These are phyloP conservation scores for Geotrichum histeridarum DNA, from an alignment of 1,139 yeast species.

Conservation along the genomic window DNA sequence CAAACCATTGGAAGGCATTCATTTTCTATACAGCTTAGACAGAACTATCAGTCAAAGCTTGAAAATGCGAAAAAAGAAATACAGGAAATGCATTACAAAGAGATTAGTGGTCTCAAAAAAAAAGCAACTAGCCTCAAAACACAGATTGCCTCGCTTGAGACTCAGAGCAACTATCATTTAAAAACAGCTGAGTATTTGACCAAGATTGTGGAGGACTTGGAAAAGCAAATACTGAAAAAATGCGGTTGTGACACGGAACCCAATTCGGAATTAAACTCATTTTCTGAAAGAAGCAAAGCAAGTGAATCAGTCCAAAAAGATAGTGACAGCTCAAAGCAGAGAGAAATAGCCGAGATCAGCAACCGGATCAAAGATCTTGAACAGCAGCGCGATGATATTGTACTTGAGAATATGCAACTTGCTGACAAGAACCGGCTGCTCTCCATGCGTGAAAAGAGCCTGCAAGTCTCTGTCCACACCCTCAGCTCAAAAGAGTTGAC, in stretches of 20 bases:
- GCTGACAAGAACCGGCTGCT: background rate
- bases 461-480: background rate
- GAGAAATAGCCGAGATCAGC: background rate
- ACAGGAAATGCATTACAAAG: background rate
- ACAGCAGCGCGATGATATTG: conserved; percentile 5
- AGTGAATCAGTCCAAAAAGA: no score
- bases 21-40: background rate
- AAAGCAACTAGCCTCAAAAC: background rate
- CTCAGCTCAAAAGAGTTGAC: background rate
- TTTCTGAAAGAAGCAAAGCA: no score
- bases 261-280: no score
- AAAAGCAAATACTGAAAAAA: no score
- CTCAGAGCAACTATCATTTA: background rate
- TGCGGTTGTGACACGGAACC: no score
- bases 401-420: background rate
- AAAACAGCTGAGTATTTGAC: no score
- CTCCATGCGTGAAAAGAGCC: background rate
- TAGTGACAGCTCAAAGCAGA: background rate
- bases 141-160: background rate
- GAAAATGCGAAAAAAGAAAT: background rate
- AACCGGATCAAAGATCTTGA: background rate
- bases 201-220: no score
- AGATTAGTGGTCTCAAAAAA: background rate
- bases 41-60: background rate
- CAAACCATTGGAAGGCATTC: background rate